A percentile compares a stretch with the other conserved stretches of the same genome.
Conservation (phyloP, 2,329 filamentous ascomycete species). For the Cladosporium cucumerinum region DNA sequence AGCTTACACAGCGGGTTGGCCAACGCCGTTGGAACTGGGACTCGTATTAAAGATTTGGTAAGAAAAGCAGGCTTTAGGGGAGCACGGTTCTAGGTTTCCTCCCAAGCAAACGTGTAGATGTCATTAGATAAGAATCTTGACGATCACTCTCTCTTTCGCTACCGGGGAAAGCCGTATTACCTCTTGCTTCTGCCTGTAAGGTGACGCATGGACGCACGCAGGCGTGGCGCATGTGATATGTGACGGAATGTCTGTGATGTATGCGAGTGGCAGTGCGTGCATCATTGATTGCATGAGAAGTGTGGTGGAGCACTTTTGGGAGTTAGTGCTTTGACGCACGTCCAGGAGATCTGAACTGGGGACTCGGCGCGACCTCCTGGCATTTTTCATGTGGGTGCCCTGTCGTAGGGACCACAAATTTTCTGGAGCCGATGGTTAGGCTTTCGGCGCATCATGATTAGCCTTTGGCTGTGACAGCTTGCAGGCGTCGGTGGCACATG, state of each 20-base stretch:
- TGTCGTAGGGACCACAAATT: not conserved
- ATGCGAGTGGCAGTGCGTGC: slow-evolving; percentile 2
- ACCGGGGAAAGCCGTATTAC: not conserved
- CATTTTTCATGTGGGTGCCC: not conserved
- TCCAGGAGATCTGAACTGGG: not conserved
- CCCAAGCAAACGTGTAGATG: not conserved
- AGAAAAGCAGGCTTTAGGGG: not conserved
- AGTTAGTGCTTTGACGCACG: not conserved
- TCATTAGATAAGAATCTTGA: not conserved
- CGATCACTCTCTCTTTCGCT: not conserved
- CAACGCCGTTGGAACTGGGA: not conserved
- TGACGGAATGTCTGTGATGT: not conserved
- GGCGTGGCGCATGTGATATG: slow-evolving; percentile 4
- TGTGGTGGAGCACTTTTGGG: not conserved
- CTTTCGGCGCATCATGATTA: slow-evolving; percentile 1
- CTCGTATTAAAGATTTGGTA: not conserved
- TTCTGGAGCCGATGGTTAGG: slow-evolving; percentile 1
- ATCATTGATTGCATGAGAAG: not conserved
- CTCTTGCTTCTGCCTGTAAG: not conserved
- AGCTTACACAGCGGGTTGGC: not conserved
- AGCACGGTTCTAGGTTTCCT: not conserved
- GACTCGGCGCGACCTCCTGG: slow-evolving; percentile 2
- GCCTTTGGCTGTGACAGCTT: not conserved
- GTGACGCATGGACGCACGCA: not conserved
- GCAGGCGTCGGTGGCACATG: not conserved